phyloP scores from a whole-genome alignment of 257 asterid species.

The Verbena officinalis region DNA sequence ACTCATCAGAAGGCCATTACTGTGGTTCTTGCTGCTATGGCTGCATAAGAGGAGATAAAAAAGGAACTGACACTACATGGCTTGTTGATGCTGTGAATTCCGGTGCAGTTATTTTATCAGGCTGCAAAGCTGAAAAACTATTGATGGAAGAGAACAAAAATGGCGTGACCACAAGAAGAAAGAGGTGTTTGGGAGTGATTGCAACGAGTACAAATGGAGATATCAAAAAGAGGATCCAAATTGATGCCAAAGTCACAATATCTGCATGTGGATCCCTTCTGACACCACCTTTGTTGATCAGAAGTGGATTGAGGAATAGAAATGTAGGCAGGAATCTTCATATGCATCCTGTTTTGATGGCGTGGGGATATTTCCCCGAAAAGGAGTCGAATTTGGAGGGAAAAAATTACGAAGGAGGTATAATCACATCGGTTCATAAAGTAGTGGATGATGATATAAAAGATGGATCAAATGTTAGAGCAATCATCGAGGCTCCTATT shows the following conservation, averaged over 20 bases:
- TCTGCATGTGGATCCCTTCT: conserved; percentile 86
- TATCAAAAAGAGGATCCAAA: conserved; percentile 38
- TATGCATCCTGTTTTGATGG: conserved; percentile 87
- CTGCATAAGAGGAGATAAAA: conserved; percentile 76
- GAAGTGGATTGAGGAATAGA: conserved; percentile 69
- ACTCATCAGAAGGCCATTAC: conserved; percentile 65
- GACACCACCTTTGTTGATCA: conserved; percentile 77
- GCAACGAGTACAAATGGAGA: conserved; percentile 44
- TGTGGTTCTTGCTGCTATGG: conserved; percentile 90
- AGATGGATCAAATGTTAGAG: conserved; percentile 39
- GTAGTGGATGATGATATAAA: conserved; percentile 26
- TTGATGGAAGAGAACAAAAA: conserved; percentile 31
- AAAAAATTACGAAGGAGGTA: conserved; percentile 72
- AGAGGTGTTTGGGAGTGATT: conserved; percentile 65
- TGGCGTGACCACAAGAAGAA: conserved; percentile 18
- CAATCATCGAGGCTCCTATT: conserved; percentile 57
- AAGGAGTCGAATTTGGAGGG: conserved; percentile 45
- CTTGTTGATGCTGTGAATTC: conserved; percentile 76
- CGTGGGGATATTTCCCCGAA: conserved; percentile 92
- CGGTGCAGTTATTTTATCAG: conserved; percentile 77
- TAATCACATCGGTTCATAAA: conserved; percentile 74
- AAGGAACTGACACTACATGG: conserved; percentile 87
- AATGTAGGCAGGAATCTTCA: conserved; percentile 82
- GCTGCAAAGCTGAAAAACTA: conserved; percentile 64
- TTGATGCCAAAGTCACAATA: conserved; percentile 68